Evolutionary conservation across 345 rosid species (phyloP).

Genomic region (Aquilaria yunnanensis): DNA sequence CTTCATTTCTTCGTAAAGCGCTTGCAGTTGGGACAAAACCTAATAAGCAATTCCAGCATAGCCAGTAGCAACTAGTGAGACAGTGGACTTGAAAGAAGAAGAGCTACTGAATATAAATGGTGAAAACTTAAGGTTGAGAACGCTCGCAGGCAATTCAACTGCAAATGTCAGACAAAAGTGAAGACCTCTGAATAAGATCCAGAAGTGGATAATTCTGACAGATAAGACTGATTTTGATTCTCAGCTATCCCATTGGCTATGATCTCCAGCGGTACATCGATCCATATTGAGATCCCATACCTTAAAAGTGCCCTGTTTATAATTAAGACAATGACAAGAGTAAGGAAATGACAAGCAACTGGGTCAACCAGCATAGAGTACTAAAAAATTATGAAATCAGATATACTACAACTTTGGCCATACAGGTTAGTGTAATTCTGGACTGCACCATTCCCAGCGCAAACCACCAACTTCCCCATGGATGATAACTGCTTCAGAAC

Average conservation of each 20-base stretch:
- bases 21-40: conserved; percentile 34
- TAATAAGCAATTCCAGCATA: conserved; percentile 14
- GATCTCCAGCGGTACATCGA: conserved; percentile 75
- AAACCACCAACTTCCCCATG: conserved; percentile 79
- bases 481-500: conserved; percentile 76
- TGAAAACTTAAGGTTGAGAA: neutral
- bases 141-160: neutral
- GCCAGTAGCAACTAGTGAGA: conserved; percentile 2
- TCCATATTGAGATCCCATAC: conserved; percentile 87
- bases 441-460: conserved; percentile 86
- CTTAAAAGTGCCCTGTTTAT: conserved; percentile 60
- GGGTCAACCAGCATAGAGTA: neutral
- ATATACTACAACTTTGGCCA: conserved; percentile 15
- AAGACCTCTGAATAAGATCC: conserved; percentile 22
- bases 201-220: conserved; percentile 16
- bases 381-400: conserved; percentile 1
- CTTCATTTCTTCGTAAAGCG: conserved; percentile 46
- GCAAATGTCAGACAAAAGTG: neutral
- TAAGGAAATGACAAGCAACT: neutral
- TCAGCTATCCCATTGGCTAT: conserved; percentile 29
- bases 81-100: conserved; percentile 6
- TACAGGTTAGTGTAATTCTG: conserved; percentile 77
- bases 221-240: conserved; percentile 13
- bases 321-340: conserved; percentile 14
- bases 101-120: neutral